Percentiles rank a stretch among this genome's conserved stretches.
These are phyloP conservation scores for Dorcoceras hygrometricum DNA, from an alignment of 257 asterid genomes.

Conservation along the genomic window DNA sequence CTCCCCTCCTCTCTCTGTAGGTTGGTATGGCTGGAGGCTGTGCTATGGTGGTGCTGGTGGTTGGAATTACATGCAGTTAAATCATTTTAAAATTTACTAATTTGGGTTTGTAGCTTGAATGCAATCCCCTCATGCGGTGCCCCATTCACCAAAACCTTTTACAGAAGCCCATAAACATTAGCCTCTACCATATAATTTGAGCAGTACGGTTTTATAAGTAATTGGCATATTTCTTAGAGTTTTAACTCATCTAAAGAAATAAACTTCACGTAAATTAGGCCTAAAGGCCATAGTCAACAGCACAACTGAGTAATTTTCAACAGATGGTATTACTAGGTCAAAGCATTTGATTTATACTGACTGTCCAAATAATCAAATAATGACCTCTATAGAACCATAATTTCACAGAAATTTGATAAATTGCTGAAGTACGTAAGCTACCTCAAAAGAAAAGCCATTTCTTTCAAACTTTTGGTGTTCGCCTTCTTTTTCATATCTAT, in stretches of 20 bases:
- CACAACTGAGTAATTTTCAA: background rate
- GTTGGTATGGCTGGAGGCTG: background rate
- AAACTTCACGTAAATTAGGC: background rate
- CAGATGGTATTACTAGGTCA: background rate
- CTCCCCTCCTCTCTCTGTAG: background rate
- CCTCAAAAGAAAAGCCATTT: conserved; percentile 91
- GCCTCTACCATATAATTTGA: background rate
- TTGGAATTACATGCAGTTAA: background rate
- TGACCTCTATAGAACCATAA: background rate
- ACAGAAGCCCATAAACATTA: background rate
- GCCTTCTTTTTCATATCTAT: conserved; percentile 82
- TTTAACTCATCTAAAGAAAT: background rate
- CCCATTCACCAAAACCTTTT: background rate
- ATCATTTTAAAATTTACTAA: too few relatives aligned
- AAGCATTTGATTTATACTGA: background rate
- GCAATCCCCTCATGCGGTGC: background rate
- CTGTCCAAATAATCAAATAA: background rate
- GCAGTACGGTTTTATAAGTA: background rate
- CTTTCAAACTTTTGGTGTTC: conserved; percentile 92
- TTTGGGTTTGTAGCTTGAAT: too few relatives aligned
- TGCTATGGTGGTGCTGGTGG: too few relatives aligned
- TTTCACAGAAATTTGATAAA: background rate
- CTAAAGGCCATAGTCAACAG: background rate
- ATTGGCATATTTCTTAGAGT: background rate
- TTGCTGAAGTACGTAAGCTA: conserved; percentile 5